Evolutionary conservation across 176 grass and related monocot genomes (phyloP).

Genomic region (Phoenix dactylifera): DNA sequence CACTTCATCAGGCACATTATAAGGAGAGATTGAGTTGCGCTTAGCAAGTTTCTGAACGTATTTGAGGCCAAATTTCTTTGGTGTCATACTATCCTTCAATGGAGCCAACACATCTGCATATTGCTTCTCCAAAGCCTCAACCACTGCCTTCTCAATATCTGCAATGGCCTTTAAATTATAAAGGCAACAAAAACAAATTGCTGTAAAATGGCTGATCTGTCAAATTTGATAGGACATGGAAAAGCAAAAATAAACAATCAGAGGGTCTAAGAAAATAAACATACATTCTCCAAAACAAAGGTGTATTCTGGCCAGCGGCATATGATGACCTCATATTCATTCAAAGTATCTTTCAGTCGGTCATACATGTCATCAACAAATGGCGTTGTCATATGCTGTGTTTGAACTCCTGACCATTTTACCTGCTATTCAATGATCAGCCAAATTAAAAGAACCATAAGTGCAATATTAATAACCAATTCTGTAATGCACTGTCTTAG

Average conservation of each 20-base stretch:
- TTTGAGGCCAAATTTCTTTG: constrained; percentile 97
- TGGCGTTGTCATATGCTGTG: constrained; percentile 89
- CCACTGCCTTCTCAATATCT: constrained; percentile 91
- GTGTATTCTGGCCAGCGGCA: constrained; percentile 97
- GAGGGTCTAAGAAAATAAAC: constrained; percentile 16
- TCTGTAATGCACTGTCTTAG: background rate
- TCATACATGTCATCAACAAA: constrained; percentile 97
- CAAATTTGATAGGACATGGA: constrained; percentile 11
- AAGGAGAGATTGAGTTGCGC: constrained; percentile 65
- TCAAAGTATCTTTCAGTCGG: constrained; percentile 64
- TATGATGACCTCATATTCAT: constrained; percentile 94
- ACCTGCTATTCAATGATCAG: constrained; percentile 38
- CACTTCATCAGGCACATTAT: constrained; percentile 79
- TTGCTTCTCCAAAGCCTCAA: constrained; percentile 77
- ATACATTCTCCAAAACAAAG: constrained; percentile 90
- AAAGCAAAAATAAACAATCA: constrained; percentile 7
- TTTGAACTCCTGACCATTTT: constrained; percentile 95
- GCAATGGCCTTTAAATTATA: constrained; percentile 76
- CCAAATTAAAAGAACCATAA: no score
- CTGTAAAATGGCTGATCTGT: constrained; percentile 1
- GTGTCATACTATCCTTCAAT: constrained; percentile 78
- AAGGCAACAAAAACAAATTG: constrained; percentile 26
- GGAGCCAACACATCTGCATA: constrained; percentile 87
- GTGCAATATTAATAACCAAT: background rate
- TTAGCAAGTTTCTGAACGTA: constrained; percentile 87